Evolutionary conservation across 352 stramenopile genomes (phyloP).

Genomic region (Phytophthora multivora): DNA sequence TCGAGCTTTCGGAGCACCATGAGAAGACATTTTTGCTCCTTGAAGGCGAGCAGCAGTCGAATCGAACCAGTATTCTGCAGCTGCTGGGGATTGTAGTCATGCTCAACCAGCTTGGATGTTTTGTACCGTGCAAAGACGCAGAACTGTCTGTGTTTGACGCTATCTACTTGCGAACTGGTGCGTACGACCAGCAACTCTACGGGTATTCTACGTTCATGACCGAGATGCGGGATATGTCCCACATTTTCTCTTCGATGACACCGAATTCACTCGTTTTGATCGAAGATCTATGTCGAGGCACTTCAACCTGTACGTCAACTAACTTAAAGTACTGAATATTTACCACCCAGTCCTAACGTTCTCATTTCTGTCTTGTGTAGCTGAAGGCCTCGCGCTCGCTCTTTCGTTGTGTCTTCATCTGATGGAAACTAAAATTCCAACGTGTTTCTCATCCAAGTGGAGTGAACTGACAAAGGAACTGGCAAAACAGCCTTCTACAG

Average conservation of each 20-base stretch:
- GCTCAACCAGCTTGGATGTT: slow-evolving; percentile 68
- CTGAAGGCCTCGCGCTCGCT: slow-evolving; percentile 39
- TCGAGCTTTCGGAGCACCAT: slow-evolving; percentile 11
- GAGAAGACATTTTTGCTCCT: slow-evolving; percentile 39
- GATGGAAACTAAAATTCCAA: slow-evolving; percentile 26
- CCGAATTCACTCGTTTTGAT: slow-evolving; percentile 47
- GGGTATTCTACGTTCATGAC: slow-evolving; percentile 60
- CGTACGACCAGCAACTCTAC: slow-evolving; percentile 50
- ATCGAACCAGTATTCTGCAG: slow-evolving; percentile 12
- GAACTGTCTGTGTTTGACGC: slow-evolving; percentile 50
- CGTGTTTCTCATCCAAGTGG: slow-evolving; percentile 42
- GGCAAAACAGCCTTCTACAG: neutral
- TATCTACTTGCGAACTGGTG: slow-evolving; percentile 45
- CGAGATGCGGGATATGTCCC: slow-evolving; percentile 55
- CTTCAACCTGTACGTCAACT: slow-evolving; percentile 29
- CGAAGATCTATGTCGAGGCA: slow-evolving; percentile 62
- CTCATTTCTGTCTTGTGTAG: slow-evolving; percentile 6
- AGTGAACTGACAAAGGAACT: slow-evolving; percentile 31
- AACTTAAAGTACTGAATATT: too few relatives aligned
- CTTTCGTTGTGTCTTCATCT: slow-evolving; percentile 39
- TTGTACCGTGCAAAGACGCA: slow-evolving; percentile 52
- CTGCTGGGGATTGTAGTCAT: slow-evolving; percentile 37
- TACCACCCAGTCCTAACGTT: neutral
- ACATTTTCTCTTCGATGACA: slow-evolving; percentile 42
- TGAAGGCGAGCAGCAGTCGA: slow-evolving; percentile 6